Evolutionary conservation across 1,284 basidiomycete species (phyloP), one percentile per base, ranked within the genome.

Genomic region (Volvariella volvacea): DNA sequence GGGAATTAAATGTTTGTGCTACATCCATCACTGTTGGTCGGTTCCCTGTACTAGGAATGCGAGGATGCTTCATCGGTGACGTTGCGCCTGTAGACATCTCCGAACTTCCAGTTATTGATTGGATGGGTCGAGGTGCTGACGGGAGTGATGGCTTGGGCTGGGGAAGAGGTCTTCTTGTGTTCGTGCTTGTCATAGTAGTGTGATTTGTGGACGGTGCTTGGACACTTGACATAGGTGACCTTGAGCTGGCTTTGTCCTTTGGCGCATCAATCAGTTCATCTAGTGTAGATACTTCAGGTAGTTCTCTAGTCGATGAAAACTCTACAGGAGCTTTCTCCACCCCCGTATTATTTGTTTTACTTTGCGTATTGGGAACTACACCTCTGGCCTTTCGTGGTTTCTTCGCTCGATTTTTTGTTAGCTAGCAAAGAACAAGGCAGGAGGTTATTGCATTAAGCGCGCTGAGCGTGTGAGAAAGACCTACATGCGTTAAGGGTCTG

Each of bases 401-500:
- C 64, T 70, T 77, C 43, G 76, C 76, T 58, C 82, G 70, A 45
- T 77, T 76, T 66, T 78, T 85, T 31, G 85, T 86, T 45, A 80
- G 82, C 84, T 88, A 48, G 47, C 50, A 56, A 57, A 54, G 56
- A 57, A 57, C 55, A 55, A 53, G 58, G 50, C 41, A n/a, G n/a
- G n/a, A n/a, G n/a, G n/a, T n/a, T n/a, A n/a, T n/a, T n/a, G n/a
- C n/a, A n/a, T n/a, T n/a, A n/a, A n/a, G n/a, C n/a, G n/a, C n/a
- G n/a, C n/a, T n/a, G n/a, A n/a, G n/a, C n/a, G n/a, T 49, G 78
- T 80, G 70, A 71, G 78, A 75, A 70, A 74, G 75, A 88, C 85
- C 82, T 77, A 88, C 85, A 80, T 88, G 86, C 66, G 75, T 80
- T 68, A 88, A 65, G 53, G 84, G 79, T 60, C 77, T 79, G 52